These are phyloP conservation scores for Pseudonitzschia multiseries DNA, from an alignment of 108 stramenopile species.

Conservation along the genomic window DNA sequence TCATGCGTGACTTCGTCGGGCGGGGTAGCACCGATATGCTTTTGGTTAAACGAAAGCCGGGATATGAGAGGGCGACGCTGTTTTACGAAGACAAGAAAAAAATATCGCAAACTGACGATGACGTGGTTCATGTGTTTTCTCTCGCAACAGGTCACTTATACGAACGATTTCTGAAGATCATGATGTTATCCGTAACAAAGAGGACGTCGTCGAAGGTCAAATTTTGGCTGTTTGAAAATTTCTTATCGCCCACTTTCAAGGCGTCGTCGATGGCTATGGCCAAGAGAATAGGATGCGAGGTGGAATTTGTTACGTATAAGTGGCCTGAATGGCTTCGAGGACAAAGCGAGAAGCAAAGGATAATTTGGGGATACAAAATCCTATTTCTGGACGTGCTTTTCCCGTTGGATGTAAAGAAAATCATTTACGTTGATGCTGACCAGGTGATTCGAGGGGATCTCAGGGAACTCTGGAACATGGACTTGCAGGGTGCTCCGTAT, in stretches of 20 bases:
- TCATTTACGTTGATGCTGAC: constrained; percentile 97
- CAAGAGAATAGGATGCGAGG: constrained; percentile 82
- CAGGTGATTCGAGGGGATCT: constrained; percentile 97
- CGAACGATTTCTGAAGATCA: constrained; percentile 96
- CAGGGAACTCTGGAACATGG: constrained; percentile 96
- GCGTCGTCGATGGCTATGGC: constrained; percentile 80
- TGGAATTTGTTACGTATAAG: constrained; percentile 93
- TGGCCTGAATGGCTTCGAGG: constrained; percentile 99
- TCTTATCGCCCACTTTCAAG: constrained; percentile 94
- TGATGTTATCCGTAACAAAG: constrained; percentile 98
- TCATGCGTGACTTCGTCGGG: constrained; percentile 70
- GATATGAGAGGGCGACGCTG: constrained; percentile 63
- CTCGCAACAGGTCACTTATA: constrained; percentile 97
- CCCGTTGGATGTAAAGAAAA: constrained; percentile 93
- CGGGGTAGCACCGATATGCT: constrained; percentile 40
- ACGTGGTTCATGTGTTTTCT: constrained; percentile 95
- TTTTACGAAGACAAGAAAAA: constrained; percentile 48
- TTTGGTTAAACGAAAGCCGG: constrained; percentile 59
- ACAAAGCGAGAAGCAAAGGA: constrained; percentile 97
- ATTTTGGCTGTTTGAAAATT: constrained; percentile 99
- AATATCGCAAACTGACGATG: constrained; percentile 39
- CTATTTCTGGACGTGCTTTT: constrained; percentile 99
- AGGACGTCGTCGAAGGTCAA: constrained; percentile 92
- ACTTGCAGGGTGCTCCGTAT: constrained; percentile 83
- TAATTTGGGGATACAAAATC: constrained; percentile 99